Percentiles rank a stretch among this genome's conserved stretches.
phyloP scores from a whole-genome alignment of 768 basidiomycete genomes.

The Flagelloscypha sp. region DNA sequence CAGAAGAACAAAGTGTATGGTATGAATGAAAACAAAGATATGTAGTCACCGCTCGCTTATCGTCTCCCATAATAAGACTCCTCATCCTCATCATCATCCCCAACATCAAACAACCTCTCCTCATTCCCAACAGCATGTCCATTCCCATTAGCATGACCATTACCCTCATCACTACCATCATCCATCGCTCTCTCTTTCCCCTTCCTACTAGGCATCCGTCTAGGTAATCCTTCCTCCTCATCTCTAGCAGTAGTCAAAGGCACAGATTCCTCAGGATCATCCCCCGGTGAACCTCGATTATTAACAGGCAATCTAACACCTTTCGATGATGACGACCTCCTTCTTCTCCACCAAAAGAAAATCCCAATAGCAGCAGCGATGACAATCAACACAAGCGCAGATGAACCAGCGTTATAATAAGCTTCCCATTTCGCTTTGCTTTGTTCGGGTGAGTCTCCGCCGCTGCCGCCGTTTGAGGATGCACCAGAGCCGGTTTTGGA shows the following conservation, averaged over 20 bases:
- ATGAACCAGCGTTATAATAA: slow-evolving; percentile 92
- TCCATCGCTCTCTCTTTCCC: slow-evolving; percentile 25
- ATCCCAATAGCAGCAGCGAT: slow-evolving; percentile 58
- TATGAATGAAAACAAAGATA: no score
- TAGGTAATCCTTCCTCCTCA: slow-evolving; percentile 14
- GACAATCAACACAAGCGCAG: slow-evolving; percentile 73
- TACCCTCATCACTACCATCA: slow-evolving; percentile 5
- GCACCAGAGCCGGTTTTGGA: slow-evolving; percentile 26
- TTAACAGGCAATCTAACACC: slow-evolving; percentile 32
- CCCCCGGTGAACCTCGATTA: slow-evolving; percentile 11
- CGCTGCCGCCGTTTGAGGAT: no score
- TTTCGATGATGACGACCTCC: slow-evolving; percentile 27
- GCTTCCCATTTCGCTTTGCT: slow-evolving; percentile 91
- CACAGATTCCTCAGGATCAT: slow-evolving; percentile 55
- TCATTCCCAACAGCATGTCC: slow-evolving; percentile 40
- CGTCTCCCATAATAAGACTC: no score
- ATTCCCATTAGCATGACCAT: slow-evolving; percentile 18
- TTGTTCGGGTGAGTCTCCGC: slow-evolving; percentile 66
- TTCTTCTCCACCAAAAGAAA: slow-evolving; percentile 62
- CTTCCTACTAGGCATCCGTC: slow-evolving; percentile 17
- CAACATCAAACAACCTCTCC: slow-evolving; percentile 36
- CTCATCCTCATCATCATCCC: slow-evolving; percentile 36
- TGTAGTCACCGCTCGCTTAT: no score
- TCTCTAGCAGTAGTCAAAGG: slow-evolving; percentile 42
- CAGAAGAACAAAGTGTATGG: no score